These are phyloP conservation scores for Aspergillus fructus DNA, from an alignment of 2,329 filamentous ascomycete species.

Conservation along the genomic window DNA sequence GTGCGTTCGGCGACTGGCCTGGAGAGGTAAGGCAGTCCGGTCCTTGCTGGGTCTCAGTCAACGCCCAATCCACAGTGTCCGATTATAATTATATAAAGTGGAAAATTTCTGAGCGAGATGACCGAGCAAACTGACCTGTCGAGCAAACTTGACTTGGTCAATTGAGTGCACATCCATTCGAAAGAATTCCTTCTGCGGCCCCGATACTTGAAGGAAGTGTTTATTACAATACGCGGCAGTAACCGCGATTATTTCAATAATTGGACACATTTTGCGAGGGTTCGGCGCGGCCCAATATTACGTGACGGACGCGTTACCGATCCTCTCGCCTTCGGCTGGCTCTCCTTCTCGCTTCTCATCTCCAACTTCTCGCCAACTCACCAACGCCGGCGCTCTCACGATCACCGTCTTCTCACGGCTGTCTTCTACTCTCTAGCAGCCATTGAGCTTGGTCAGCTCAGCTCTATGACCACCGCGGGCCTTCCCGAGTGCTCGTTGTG, in stretches of 20 bases:
- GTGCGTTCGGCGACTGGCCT: neutral
- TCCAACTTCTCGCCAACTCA: constrained; percentile 2
- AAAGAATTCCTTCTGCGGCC: neutral
- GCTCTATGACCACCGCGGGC: constrained; percentile 23
- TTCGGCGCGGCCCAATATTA: constrained; percentile 6
- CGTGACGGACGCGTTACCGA: constrained; percentile 4
- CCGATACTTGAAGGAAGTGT: neutral
- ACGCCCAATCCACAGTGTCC: neutral
- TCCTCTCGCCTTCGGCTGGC: constrained; percentile 1
- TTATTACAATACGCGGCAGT: neutral
- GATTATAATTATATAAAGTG: neutral
- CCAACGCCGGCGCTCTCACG: constrained; percentile 5
- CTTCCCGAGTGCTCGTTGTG: constrained; percentile 20
- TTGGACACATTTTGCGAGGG: neutral
- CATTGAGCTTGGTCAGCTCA: constrained; percentile 18
- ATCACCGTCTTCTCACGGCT: constrained; percentile 7
- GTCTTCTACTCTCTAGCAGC: constrained; percentile 5
- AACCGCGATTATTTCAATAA: neutral
- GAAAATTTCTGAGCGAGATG: neutral
- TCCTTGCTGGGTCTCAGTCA: constrained; percentile 5
- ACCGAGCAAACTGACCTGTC: neutral
- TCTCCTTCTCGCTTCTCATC: constrained; percentile 3
- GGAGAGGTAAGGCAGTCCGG: constrained; percentile 6
- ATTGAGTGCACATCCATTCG: neutral
- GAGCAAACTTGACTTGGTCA: neutral